Base-by-base conservation (phyloP, 2,329 filamentous ascomycete genomes). In the Bipolaris cookei region DNA sequence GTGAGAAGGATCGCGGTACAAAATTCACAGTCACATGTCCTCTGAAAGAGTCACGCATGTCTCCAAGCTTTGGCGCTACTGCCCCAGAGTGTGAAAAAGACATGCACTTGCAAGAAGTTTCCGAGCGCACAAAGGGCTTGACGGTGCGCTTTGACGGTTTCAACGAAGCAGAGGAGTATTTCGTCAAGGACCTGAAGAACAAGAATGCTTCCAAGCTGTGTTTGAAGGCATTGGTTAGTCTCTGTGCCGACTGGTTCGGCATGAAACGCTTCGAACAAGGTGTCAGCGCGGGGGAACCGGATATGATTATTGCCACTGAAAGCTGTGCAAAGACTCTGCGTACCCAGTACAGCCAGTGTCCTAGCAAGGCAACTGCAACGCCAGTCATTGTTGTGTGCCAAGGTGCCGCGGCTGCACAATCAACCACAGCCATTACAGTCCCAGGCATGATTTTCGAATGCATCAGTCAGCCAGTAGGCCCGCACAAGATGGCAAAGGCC, bases 401-500 rank as follows among this genome's bases (percentile, higher is more conserved):
- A 39, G 73, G 71, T 13, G 72, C 73, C 39, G 71, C 73, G 16
- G 71, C 72, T 6, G 71, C 70, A 37, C 72, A 75, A 39, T 74
- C 71, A 30, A 72, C 69, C 1, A 75, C 70, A 4, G 68, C 73
- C 1, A 73, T 75, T 18, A 74, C 73, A 0, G 69, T 73, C 3
- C 70, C 72, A 2, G 74, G 73, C 0, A 64, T 74, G 11, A 71
- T 68, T 14, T 72, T 73, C 51, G 74, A 74, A 57, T 75, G 73
- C 39, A 74, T 75, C 32, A 58, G 69, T 18, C 74, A 73, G 45
- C 74, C 70, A n/a, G 72, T 70, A 25, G 75, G 75, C 28, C 75
- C 75, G n/a, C 73, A 76, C 55, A 77, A 77, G 56, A 65, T 77
- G 50, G 68, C 72, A 32, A 76, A 72, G 52, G 73, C 75, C 4